Evolutionary conservation across 108 stramenopile species (phyloP), one percentile per base, ranked within the genome.

Genomic region (Nitzschia sp.): DNA sequence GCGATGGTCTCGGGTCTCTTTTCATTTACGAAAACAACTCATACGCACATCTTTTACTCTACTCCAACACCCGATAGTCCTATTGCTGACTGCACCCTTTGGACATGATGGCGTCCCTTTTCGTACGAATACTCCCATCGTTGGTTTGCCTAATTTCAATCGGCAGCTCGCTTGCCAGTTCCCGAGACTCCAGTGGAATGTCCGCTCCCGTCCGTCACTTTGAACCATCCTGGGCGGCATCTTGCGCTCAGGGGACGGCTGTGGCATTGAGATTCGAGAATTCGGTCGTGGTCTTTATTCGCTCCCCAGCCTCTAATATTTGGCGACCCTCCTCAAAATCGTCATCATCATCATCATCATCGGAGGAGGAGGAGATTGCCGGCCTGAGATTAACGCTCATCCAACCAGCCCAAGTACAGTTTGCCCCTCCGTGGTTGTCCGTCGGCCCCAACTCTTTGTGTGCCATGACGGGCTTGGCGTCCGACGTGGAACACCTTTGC

Each of bases 381-480:
- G 48, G 50, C 44, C 16, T 55, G 28, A 19, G 35, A 63, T 22
- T 46, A 16, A 34, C 33, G 6, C 44, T 44, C 8, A 44, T 30
- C 8, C 32, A 44, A 31, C 8, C 36, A 17, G 19, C 44, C 21
- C 16, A 35, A 8, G 52, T 57, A 44, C 73, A 67, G 54, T 68
- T 59, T 45, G 67, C 67, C 16, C 75, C 67, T 2, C 63, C 68
- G 1, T 76, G 67, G 67, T 47, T 69, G 28, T 50, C 61, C 2
- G 31, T 76, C 21, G 58, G 55, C 16, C 31, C 58, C 33, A 23
- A 53, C 26, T 35, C 65, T 15, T n/a, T 68, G 1, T 68, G 56
- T 27, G 61, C 54, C 30, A 76, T 76, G 75, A 76, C 75, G 16
- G 75, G 75, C 1, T 38, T 76, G 30, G 67, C 61, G 1, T 28